A percentile compares a stretch with the other conserved stretches of the same genome.
Conservation (phyloP, 164 flowering plant genomes). For the Aristolochia californica region DNA sequence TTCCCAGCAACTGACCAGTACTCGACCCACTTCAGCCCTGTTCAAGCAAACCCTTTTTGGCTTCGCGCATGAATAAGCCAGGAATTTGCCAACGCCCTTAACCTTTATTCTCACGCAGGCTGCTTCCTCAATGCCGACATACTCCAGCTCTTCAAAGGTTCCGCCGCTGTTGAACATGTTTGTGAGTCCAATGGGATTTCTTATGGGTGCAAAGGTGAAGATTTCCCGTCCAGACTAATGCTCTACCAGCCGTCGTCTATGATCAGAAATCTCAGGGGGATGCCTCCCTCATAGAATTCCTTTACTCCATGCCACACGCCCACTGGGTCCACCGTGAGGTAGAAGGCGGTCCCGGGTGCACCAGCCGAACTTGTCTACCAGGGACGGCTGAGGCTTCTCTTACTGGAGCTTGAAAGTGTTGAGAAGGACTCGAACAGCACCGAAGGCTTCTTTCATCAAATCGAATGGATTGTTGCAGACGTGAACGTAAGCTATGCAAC, state of each 20-base stretch:
- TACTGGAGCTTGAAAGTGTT: constrained; percentile 31
- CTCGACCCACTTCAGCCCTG: constrained; percentile 5
- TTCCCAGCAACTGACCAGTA: constrained; percentile 1
- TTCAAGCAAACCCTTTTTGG: constrained; percentile 4
- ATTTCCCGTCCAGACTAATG: constrained; percentile 36
- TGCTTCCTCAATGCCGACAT: not conserved
- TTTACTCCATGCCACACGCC: constrained; percentile 35
- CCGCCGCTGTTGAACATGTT: constrained; percentile 15
- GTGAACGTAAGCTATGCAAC: constrained; percentile 59
- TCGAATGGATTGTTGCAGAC: constrained; percentile 58
- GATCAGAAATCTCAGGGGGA: constrained; percentile 55
- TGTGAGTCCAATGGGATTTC: constrained; percentile 8
- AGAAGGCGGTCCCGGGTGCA: constrained; percentile 83
- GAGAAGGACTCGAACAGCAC: constrained; percentile 31
- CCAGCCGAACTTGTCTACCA: constrained; percentile 69
- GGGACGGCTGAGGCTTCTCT: constrained; percentile 46
- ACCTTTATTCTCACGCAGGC: constrained; percentile 5
- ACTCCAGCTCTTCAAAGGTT: constrained; percentile 7
- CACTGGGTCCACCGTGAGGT: constrained; percentile 39
- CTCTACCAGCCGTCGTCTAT: constrained; percentile 93
- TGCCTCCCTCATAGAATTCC: constrained; percentile 47
- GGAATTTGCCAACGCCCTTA: constrained; percentile 11
- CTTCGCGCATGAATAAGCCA: constrained; percentile 9
- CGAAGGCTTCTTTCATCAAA: constrained; percentile 32
- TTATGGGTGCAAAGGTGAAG: constrained; percentile 7